Percentiles rank a stretch among this genome's conserved stretches.
These are phyloP conservation scores for Ophiostoma pallidulum DNA, from an alignment of 2,329 filamentous ascomycete species.

Conservation along the genomic window DNA sequence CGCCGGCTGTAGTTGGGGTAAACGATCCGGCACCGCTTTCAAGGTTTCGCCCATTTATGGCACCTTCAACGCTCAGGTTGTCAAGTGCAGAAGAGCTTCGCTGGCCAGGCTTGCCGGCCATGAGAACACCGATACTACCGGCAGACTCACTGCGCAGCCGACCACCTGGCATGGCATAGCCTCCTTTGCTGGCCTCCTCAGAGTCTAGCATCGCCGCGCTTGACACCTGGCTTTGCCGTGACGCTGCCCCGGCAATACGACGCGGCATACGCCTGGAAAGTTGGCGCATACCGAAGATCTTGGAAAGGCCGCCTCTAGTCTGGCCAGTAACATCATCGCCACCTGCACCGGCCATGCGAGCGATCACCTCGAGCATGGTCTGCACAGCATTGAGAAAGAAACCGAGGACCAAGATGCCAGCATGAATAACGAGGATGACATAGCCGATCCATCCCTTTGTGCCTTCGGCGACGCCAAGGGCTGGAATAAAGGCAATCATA, in stretches of 20 bases:
- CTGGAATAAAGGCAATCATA: slow-evolving; percentile 76
- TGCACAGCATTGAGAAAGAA: slow-evolving; percentile 90
- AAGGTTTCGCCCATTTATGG: slow-evolving; percentile 37
- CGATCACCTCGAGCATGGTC: slow-evolving; percentile 80
- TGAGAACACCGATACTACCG: slow-evolving; percentile 45
- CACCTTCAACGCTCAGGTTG: slow-evolving; percentile 35
- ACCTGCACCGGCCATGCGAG: slow-evolving; percentile 73
- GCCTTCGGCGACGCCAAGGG: slow-evolving; percentile 66
- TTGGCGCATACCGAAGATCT: slow-evolving; percentile 87
- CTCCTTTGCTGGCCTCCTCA: slow-evolving; percentile 55
- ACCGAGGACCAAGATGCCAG: slow-evolving; percentile 73
- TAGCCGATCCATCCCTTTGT: slow-evolving; percentile 94
- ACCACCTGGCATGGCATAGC: slow-evolving; percentile 44
- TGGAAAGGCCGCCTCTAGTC: slow-evolving; percentile 72
- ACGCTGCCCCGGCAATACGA: slow-evolving; percentile 44
- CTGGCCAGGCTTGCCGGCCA: slow-evolving; percentile 32
- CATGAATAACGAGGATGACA: slow-evolving; percentile 78
- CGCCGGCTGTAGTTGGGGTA: slow-evolving; percentile 64
- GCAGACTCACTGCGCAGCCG: slow-evolving; percentile 53
- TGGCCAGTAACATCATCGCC: slow-evolving; percentile 61
- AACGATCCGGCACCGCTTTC: slow-evolving; percentile 55
- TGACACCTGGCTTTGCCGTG: slow-evolving; percentile 73
- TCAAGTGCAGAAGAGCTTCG: slow-evolving; percentile 49
- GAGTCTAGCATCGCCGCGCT: slow-evolving; percentile 69
- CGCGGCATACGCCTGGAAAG: slow-evolving; percentile 63